Conservation (phyloP, 305 asterid genomes). For the Solanum chacoense region DNA sequence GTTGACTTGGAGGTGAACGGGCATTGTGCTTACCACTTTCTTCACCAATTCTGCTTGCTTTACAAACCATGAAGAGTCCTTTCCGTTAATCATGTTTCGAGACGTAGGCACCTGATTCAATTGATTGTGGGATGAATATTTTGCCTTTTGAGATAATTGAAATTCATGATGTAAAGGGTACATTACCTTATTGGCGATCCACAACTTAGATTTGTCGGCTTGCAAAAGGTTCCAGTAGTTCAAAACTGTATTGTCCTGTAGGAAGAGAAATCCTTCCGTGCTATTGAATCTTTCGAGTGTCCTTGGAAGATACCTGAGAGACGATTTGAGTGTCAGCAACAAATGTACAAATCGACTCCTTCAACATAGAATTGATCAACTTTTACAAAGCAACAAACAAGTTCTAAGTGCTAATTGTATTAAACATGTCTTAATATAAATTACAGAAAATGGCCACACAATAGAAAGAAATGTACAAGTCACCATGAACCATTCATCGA, state of each 20-base stretch:
- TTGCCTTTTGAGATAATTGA: background rate
- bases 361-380: background rate
- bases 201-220: constrained; percentile 76
- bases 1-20: constrained; percentile 85
- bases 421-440: background rate
- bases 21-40: constrained; percentile 86
- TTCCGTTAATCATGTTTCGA: constrained; percentile 43
- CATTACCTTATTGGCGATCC: constrained; percentile 90
- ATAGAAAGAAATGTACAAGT: too few species aligned
- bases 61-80: constrained; percentile 63
- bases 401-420: background rate
- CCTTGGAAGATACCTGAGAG: constrained; percentile 57
- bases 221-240: constrained; percentile 93
- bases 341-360: background rate
- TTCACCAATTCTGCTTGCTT: constrained; percentile 80
- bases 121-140: background rate
- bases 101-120: constrained; percentile 59
- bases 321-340: background rate
- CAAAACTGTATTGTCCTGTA: constrained; percentile 73
- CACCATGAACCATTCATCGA: too few species aligned
- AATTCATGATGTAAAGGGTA: background rate
- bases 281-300: constrained; percentile 52
- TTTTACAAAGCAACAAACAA: background rate
- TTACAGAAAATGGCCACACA: background rate
- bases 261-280: constrained; percentile 88